phyloP scores from a whole-genome alignment of 2,329 filamentous ascomycete genomes.

The Cephalotrichum gorgonifer region DNA sequence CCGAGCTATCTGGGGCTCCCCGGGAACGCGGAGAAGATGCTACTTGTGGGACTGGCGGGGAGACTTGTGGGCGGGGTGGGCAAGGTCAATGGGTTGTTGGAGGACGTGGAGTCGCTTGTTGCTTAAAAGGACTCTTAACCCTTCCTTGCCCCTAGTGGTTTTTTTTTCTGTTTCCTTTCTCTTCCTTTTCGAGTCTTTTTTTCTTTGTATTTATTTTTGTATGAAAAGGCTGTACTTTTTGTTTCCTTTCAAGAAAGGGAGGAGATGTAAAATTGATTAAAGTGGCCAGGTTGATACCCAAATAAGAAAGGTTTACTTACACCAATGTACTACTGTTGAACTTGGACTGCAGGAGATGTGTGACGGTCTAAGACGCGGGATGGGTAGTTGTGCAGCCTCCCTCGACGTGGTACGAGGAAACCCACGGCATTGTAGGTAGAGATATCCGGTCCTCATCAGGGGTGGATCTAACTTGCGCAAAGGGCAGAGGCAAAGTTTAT shows the following conservation, averaged over 20 bases:
- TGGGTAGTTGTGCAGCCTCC: no score
- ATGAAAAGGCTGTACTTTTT: neutral
- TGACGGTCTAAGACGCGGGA: no score
- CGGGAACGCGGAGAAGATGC: conserved; percentile 89
- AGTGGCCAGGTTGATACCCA: no score
- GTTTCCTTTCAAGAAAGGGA: neutral
- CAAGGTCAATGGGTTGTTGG: conserved; percentile 76
- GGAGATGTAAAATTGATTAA: neutral
- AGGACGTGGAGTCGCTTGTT: conserved; percentile 89
- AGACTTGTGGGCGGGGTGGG: conserved; percentile 77
- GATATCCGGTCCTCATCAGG: no score
- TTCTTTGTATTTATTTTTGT: conserved; percentile 3
- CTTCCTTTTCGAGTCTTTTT: conserved; percentile 8
- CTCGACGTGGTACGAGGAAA: no score
- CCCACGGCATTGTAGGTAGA: no score
- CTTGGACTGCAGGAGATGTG: no score
- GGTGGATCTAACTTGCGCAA: no score
- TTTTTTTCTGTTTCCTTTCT: conserved; percentile 3
- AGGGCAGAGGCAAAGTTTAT: no score
- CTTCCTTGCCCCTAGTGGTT: neutral
- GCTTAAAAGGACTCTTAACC: conserved; percentile 38
- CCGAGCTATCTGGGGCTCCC: conserved; percentile 91
- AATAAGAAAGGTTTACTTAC: no score
- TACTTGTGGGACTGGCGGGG: conserved; percentile 78
- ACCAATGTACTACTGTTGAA: no score